These are phyloP conservation scores for Pelargonium cotyledonis DNA, from an alignment of 441 rosid species.

Conservation along the genomic window DNA sequence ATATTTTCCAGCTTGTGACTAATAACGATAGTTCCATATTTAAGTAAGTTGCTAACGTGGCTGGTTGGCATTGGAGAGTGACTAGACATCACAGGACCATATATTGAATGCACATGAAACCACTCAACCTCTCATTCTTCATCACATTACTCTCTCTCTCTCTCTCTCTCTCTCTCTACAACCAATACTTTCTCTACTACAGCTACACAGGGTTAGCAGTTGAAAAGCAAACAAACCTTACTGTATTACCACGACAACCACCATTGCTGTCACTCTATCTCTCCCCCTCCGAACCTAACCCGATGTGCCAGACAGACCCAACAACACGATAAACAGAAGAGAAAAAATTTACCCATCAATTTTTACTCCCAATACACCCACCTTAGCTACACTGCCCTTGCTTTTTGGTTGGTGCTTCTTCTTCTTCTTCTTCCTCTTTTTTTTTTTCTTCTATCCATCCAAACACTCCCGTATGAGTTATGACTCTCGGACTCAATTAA, in stretches of 20 bases:
- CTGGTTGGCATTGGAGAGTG: slow-evolving; percentile 21
- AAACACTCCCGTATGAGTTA: not conserved
- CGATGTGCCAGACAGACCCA: slow-evolving; percentile 12
- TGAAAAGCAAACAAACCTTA: slow-evolving; percentile 45
- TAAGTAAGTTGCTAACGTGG: slow-evolving; percentile 28
- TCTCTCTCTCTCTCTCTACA: slow-evolving; percentile 17
- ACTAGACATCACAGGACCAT: slow-evolving; percentile 21
- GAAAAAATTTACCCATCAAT: slow-evolving; percentile 8
- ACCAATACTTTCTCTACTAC: slow-evolving; percentile 8
- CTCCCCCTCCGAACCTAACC: slow-evolving; percentile 29
- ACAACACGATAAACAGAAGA: slow-evolving; percentile 11
- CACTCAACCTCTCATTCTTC: slow-evolving; percentile 14
- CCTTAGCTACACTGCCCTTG: not conserved
- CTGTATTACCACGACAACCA: slow-evolving; percentile 28
- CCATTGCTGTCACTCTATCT: slow-evolving; percentile 20
- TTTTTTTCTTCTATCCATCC: not conserved
- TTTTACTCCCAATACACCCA: slow-evolving; percentile 7
- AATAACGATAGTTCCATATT: no score
- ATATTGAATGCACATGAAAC: slow-evolving; percentile 32
- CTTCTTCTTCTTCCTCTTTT: not conserved
- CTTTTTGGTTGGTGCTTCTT: slow-evolving; percentile 5
- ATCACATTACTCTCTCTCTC: slow-evolving; percentile 20
- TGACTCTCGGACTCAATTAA: not conserved
- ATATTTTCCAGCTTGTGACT: no score
- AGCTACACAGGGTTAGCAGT: slow-evolving; percentile 29